Evolutionary conservation across 192 early-diverging fungal genomes (phyloP).

Genomic region (Coemansia sp.): DNA sequence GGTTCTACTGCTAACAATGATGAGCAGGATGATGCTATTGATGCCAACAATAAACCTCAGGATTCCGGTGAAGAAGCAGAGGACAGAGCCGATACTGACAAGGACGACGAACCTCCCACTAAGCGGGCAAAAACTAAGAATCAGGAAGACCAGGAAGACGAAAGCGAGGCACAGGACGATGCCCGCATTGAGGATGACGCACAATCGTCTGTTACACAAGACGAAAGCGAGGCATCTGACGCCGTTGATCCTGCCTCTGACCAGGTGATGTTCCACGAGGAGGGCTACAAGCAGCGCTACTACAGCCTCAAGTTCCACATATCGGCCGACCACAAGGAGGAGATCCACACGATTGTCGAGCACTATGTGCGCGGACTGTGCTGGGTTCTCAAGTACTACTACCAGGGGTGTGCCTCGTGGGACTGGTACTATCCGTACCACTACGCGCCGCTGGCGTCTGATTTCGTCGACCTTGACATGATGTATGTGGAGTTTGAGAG

Average conservation of each 20-base stretch:
- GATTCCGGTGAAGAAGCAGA: neutral
- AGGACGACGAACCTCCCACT: slow-evolving; percentile 8
- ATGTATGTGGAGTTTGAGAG: slow-evolving; percentile 79
- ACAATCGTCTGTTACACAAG: slow-evolving; percentile 8
- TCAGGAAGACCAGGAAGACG: neutral
- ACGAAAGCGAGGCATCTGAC: slow-evolving; percentile 18
- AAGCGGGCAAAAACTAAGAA: slow-evolving; percentile 22
- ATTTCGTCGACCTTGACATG: slow-evolving; percentile 74
- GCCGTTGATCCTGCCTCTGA: slow-evolving; percentile 37
- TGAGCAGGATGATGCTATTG: slow-evolving; percentile 6
- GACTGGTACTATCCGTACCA: slow-evolving; percentile 98
- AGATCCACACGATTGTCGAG: slow-evolving; percentile 59
- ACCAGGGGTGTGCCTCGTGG: slow-evolving; percentile 92
- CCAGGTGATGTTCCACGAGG: slow-evolving; percentile 69
- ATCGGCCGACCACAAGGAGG: slow-evolving; percentile 59
- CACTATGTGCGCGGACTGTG: slow-evolving; percentile 93
- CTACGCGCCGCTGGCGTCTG: slow-evolving; percentile 87
- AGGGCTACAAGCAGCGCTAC: slow-evolving; percentile 73
- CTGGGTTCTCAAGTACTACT: slow-evolving; percentile 97
- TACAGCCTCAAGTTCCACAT: slow-evolving; percentile 68
- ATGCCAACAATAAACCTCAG: neutral
- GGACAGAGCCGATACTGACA: neutral
- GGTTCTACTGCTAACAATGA: neutral
- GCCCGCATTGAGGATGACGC: slow-evolving; percentile 34
- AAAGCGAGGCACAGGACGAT: neutral